Conservation (phyloP, 1,139 yeast species). For the Pneumocystis jirovecii region DNA sequence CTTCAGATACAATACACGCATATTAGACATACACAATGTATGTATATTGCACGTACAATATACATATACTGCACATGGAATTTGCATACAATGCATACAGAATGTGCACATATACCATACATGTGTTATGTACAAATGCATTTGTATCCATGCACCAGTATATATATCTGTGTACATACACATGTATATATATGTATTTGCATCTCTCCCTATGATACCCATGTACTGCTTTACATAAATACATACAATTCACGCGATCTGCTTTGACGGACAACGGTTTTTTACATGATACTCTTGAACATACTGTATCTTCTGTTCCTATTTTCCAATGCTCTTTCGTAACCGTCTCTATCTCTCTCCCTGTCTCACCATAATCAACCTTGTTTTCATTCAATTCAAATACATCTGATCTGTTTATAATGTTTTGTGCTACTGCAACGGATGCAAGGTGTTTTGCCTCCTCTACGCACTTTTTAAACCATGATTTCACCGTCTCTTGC, state of each 20-base stretch:
- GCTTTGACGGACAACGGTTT: background rate
- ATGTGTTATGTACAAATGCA: too few relatives aligned
- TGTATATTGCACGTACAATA: too few relatives aligned
- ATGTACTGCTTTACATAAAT: background rate
- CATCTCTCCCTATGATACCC: background rate
- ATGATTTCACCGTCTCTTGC: background rate
- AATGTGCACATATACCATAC: too few relatives aligned
- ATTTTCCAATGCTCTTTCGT: constrained; percentile 52
- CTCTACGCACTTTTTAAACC: background rate
- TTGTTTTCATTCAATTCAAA: constrained; percentile 7
- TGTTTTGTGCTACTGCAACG: background rate
- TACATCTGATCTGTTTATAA: background rate
- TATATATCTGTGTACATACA: too few relatives aligned
- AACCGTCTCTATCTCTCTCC: constrained; percentile 22
- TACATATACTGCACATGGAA: too few relatives aligned
- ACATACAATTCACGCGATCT: background rate
- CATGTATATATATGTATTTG: background rate
- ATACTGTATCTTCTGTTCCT: constrained; percentile 26
- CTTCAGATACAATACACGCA: too few relatives aligned
- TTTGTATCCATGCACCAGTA: too few relatives aligned
- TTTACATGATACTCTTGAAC: constrained; percentile 22
- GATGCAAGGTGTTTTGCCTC: background rate
- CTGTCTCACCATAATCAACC: constrained; percentile 5
- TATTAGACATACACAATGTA: too few relatives aligned
- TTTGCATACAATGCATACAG: too few relatives aligned